Evolutionary conservation across 139 green algal species (phyloP).

Genomic region (Prasinococcaceae sp.): DNA sequence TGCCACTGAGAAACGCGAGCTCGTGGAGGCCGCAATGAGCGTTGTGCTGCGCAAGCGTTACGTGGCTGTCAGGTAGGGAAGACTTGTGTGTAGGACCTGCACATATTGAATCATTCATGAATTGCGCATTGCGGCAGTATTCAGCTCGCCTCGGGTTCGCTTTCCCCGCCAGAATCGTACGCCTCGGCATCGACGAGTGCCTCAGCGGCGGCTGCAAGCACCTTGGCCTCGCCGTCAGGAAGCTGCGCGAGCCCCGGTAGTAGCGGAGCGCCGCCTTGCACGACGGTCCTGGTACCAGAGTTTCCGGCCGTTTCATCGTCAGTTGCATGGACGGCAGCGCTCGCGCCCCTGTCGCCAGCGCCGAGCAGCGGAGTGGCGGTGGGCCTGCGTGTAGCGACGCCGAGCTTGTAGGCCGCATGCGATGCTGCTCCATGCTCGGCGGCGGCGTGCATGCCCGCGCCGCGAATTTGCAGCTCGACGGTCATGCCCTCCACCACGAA

Average conservation of each 20-base stretch:
- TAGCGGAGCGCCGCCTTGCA: not conserved
- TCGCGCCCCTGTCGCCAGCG: not conserved
- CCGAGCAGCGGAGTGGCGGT: not conserved
- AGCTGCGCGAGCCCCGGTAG: not conserved
- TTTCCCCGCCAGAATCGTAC: no score
- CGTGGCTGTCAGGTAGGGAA: no score
- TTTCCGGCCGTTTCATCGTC: not conserved
- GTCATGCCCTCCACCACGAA: constrained; percentile 25
- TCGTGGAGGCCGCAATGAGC: no score
- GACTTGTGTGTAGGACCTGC: no score
- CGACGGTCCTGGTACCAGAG: not conserved
- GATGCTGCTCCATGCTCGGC: constrained; percentile 64
- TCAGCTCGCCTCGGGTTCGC: no score
- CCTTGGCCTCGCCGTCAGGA: not conserved
- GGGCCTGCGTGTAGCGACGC: constrained; percentile 5
- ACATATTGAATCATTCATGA: no score
- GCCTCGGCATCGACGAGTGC: no score
- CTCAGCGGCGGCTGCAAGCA: no score
- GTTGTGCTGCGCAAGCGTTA: no score
- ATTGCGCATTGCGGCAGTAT: no score
- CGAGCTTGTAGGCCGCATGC: constrained; percentile 70
- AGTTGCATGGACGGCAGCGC: not conserved
- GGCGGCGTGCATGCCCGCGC: constrained; percentile 49
- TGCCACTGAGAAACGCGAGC: no score
- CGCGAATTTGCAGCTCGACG: constrained; percentile 46